A percentile compares a stretch with the other conserved stretches of the same genome.
Conservation (phyloP, 495 filamentous ascomycete species). For the Cudoniella acicularis region DNA sequence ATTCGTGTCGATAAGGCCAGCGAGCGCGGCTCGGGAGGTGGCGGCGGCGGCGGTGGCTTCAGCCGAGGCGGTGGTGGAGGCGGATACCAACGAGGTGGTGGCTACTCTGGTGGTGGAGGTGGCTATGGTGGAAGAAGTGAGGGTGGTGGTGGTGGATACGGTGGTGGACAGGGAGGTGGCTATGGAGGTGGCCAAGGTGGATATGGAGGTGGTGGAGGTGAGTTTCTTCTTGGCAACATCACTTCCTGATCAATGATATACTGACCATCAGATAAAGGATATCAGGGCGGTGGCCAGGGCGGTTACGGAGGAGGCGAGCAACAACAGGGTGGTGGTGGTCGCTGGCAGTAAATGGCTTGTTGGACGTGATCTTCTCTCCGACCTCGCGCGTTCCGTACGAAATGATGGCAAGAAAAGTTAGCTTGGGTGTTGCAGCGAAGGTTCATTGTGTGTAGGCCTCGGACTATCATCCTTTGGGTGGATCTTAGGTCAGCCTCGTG, state of each 20-base stretch:
- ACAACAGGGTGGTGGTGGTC: constrained; percentile 23
- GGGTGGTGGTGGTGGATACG: constrained; percentile 24
- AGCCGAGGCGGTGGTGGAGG: constrained; percentile 31
- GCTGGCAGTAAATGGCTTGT: constrained; percentile 22
- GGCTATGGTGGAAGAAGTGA: constrained; percentile 20
- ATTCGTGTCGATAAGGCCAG: constrained; percentile 97
- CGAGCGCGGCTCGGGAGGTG: constrained; percentile 62
- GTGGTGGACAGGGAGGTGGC: constrained; percentile 25
- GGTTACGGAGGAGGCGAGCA: constrained; percentile 20
- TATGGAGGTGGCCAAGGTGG: constrained; percentile 11
- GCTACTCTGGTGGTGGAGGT: constrained; percentile 13
- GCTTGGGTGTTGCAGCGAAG: constrained; percentile 27
- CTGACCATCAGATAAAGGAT: constrained; percentile 15
- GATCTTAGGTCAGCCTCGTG: constrained; percentile 24
- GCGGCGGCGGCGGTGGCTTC: constrained; percentile 46
- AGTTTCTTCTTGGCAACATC: not conserved
- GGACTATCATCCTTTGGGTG: constrained; percentile 20
- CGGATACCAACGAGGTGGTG: constrained; percentile 8
- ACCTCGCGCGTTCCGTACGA: constrained; percentile 24
- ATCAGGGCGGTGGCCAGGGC: constrained; percentile 9
- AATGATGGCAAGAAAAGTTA: constrained; percentile 28
- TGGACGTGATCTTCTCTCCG: constrained; percentile 20
- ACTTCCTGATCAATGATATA: not conserved
- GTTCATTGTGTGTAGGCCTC: constrained; percentile 28
- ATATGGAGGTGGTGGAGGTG: constrained; percentile 2